Conservation (phyloP, 331 rosid species). For the Cydonia oblonga region DNA sequence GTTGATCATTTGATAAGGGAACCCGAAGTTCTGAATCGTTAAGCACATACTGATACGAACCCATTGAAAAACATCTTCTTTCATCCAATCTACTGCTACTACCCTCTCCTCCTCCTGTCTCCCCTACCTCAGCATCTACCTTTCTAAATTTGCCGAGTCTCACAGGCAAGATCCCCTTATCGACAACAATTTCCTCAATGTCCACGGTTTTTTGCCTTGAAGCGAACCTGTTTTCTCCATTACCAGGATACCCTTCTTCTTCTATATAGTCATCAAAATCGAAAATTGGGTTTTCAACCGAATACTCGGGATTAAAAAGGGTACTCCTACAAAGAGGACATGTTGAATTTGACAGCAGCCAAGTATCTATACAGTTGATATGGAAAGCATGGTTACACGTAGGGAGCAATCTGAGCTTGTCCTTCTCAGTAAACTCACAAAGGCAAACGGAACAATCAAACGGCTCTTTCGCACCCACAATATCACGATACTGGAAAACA, state of each 20-base stretch:
- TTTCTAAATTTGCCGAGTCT: conserved; percentile 80
- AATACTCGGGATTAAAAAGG: conserved; percentile 44
- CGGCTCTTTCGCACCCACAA: conserved; percentile 81
- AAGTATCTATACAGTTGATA: conserved; percentile 83
- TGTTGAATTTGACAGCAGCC: conserved; percentile 90
- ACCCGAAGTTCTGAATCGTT: conserved; percentile 61
- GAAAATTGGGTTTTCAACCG: conserved; percentile 67
- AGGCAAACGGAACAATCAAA: conserved; percentile 95
- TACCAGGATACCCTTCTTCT: conserved; percentile 53
- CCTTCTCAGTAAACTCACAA: conserved; percentile 75
- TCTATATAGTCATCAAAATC: conserved; percentile 73
- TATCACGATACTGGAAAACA: conserved; percentile 82
- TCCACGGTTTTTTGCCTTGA: conserved; percentile 45
- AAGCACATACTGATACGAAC: conserved; percentile 85
- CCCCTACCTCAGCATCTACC: conserved; percentile 42
- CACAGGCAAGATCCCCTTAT: conserved; percentile 73
- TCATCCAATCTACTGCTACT: conserved; percentile 93
- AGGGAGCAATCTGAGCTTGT: conserved; percentile 86
- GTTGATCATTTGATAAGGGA: conserved; percentile 38
- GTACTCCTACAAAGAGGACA: conserved; percentile 95
- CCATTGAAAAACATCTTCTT: conserved; percentile 92
- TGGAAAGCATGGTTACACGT: conserved; percentile 97
- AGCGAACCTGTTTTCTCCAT: conserved; percentile 38
- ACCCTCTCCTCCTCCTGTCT: conserved; percentile 59
- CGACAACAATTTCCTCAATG: conserved; percentile 53